phyloP scores from a whole-genome alignment of 371 early-diverging fungal species.

The Syncephalis fuscata region DNA sequence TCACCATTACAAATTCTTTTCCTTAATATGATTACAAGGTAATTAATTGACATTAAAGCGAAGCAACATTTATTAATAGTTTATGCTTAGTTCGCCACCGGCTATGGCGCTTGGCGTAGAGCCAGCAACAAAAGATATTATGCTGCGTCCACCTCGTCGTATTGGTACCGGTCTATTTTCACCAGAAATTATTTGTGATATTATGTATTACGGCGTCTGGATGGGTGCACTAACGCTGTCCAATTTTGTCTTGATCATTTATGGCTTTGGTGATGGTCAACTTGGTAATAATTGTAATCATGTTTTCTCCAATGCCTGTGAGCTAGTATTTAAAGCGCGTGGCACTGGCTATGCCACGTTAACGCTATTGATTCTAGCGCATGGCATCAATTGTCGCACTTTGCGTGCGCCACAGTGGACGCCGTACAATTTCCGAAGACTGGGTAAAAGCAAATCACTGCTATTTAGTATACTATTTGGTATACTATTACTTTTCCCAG shows the following conservation, averaged over 20 bases:
- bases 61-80: constrained; percentile 2
- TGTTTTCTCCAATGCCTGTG: constrained; percentile 38
- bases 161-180: constrained; percentile 45
- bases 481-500: constrained; percentile 27
- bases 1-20: constrained; percentile 74
- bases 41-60: constrained; percentile 49
- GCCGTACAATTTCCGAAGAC: constrained; percentile 14
- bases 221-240: constrained; percentile 43
- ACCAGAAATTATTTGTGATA: constrained; percentile 43
- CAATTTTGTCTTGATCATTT: constrained; percentile 47
- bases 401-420: constrained; percentile 41
- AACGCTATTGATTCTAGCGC: constrained; percentile 43
- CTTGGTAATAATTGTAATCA: constrained; percentile 43
- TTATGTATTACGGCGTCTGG: constrained; percentile 53
- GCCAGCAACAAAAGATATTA: constrained; percentile 54
- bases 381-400: constrained; percentile 56
- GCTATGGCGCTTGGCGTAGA: constrained; percentile 76
- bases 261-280: constrained; percentile 36
- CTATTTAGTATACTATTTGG: constrained; percentile 30
- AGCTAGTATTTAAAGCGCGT: constrained; percentile 55
- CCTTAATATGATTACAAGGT: constrained; percentile 57
- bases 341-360: constrained; percentile 48
- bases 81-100: constrained; percentile 61
- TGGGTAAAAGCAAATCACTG: constrained; percentile 36
- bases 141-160: constrained; percentile 67